A percentile compares a stretch with the other conserved stretches of the same genome.
phyloP scores from a whole-genome alignment of 2,329 filamentous ascomycete species.

The Graphiopsis chlorocephala region DNA sequence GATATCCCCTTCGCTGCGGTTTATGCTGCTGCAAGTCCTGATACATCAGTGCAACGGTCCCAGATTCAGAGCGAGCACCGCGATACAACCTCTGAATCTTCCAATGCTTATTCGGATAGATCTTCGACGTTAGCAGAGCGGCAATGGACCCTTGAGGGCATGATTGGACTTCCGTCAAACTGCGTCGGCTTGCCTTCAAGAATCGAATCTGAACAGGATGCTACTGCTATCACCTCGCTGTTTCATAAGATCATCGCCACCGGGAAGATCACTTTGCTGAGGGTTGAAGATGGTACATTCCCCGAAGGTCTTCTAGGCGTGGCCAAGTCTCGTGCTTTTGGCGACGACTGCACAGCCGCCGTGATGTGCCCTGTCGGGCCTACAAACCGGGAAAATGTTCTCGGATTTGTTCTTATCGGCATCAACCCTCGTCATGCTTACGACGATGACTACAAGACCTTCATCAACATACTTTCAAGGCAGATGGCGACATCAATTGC shows the following conservation, averaged over 20 bases:
- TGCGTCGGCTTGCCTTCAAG: slow-evolving; percentile 60
- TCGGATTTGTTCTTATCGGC: slow-evolving; percentile 31
- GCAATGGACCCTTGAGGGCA: slow-evolving; percentile 13
- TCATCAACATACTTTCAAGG: slow-evolving; percentile 31
- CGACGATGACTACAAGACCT: slow-evolving; percentile 33
- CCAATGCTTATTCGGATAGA: neutral
- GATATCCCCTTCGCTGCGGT: slow-evolving; percentile 18
- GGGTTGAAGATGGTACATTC: slow-evolving; percentile 62
- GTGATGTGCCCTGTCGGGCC: slow-evolving; percentile 36
- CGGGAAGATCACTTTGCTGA: slow-evolving; percentile 64
- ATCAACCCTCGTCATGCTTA: slow-evolving; percentile 37
- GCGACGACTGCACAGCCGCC: slow-evolving; percentile 33
- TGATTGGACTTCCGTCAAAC: slow-evolving; percentile 61
- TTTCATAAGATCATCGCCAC: slow-evolving; percentile 73
- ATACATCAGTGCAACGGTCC: neutral
- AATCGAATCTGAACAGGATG: slow-evolving; percentile 67
- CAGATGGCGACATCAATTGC: slow-evolving; percentile 24
- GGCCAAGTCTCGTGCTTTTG: slow-evolving; percentile 66
- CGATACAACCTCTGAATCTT: neutral
- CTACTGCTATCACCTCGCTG: slow-evolving; percentile 71
- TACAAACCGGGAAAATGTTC: slow-evolving; percentile 19
- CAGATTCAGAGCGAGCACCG: neutral
- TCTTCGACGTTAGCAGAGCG: neutral
- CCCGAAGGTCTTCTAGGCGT: slow-evolving; percentile 63
- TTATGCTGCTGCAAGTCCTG: slow-evolving; percentile 6